Percentiles rank a stretch among this genome's conserved stretches.
Conservation (phyloP, 257 asterid species). For the Nicotiana benthamiana region DNA sequence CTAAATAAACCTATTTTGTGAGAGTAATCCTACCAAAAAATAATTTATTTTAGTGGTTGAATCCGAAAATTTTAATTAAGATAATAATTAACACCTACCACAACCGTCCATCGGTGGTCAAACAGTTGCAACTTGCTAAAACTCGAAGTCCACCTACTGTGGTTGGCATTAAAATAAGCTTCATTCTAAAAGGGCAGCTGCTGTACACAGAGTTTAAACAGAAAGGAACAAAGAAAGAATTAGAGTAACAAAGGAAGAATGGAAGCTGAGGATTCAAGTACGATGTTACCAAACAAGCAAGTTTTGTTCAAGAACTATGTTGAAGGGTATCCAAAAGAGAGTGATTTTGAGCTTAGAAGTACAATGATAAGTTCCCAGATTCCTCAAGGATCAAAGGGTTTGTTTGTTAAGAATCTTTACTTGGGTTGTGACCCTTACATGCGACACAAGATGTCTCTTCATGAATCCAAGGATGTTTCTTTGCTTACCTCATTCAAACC, state of each 20-base stretch:
- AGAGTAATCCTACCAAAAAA: too few relatives aligned
- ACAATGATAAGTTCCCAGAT: not conserved
- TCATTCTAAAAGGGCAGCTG: not conserved
- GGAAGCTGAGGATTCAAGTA: not conserved
- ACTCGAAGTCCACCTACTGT: not conserved
- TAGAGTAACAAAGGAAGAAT: not conserved
- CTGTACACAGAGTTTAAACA: not conserved
- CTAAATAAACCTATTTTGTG: too few relatives aligned
- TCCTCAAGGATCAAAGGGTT: constrained; percentile 8
- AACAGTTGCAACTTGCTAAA: not conserved
- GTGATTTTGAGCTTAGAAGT: constrained; percentile 7
- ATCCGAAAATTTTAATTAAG: too few relatives aligned
- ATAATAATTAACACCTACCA: too few relatives aligned
- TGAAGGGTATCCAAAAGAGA: not conserved
- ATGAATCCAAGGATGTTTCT: not conserved
- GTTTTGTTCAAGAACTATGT: constrained; percentile 9
- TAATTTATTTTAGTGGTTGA: too few relatives aligned
- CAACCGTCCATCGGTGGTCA: too few relatives aligned
- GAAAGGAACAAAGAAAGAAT: not conserved
- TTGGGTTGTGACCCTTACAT: constrained; percentile 18
- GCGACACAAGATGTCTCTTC: constrained; percentile 10
- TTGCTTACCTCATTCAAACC: constrained; percentile 1
- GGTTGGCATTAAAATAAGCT: not conserved
- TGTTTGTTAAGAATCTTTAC: constrained; percentile 16
- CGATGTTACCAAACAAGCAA: constrained; percentile 2